These are phyloP conservation scores for Sporothrix euskadiensis DNA, from an alignment of 2,329 filamentous ascomycete genomes.

Conservation along the genomic window DNA sequence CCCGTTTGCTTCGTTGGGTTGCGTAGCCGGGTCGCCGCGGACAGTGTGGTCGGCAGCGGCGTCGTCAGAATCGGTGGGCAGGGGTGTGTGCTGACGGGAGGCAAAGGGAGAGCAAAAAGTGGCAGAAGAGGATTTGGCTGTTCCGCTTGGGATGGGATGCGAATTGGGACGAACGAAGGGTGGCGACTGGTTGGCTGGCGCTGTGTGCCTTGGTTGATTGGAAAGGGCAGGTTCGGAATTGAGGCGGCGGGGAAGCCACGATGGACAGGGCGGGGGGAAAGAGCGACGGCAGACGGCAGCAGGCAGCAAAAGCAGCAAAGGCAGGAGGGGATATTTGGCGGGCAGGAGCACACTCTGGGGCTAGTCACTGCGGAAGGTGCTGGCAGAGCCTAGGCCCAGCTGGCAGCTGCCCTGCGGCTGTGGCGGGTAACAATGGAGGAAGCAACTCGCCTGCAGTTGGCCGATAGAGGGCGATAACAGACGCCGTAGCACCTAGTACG, in stretches of 20 bases:
- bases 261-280: conserved; percentile 19
- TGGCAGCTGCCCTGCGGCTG: conserved; percentile 7
- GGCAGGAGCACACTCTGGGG: background rate
- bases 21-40: background rate
- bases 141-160: conserved; percentile 17
- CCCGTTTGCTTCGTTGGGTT: background rate
- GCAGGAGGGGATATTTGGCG: background rate
- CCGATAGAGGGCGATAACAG: background rate
- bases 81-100: background rate
- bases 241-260: conserved; percentile 22
- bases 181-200: conserved; percentile 9
- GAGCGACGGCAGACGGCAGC: background rate
- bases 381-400: background rate
- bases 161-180: conserved; percentile 23
- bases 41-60: background rate
- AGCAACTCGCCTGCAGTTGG: background rate
- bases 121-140: background rate
- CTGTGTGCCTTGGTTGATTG: conserved; percentile 15
- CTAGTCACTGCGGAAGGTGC: too few species aligned
- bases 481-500: background rate
- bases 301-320: background rate
- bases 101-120: background rate
- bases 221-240: conserved; percentile 20
- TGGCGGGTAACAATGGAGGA: background rate
- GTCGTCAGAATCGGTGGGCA: conserved; percentile 1